These are phyloP conservation scores for Pseudogymnoascus sp. DNA, from an alignment of 2,329 filamentous ascomycete genomes.

Conservation along the genomic window DNA sequence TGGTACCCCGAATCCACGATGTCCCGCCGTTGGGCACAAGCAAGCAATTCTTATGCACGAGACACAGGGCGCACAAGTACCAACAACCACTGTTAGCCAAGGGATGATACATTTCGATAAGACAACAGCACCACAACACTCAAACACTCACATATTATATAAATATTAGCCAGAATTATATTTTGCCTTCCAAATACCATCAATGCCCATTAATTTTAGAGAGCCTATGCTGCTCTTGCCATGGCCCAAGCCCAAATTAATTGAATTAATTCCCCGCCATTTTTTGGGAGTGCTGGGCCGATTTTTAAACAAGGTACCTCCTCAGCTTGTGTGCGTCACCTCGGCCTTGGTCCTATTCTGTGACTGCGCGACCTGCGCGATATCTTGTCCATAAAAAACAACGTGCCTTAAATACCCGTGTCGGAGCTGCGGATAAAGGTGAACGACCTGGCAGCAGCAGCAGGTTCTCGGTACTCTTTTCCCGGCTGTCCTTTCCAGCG, in stretches of 20 bases:
- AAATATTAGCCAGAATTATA: constrained; percentile 7
- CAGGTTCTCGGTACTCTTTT: neutral
- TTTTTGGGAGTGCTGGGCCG: neutral
- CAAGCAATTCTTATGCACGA: neutral
- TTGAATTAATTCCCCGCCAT: neutral
- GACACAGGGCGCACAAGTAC: constrained; percentile 3
- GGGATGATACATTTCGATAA: neutral
- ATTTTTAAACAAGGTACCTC: constrained; percentile 3
- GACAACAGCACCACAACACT: neutral
- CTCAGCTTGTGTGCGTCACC: neutral
- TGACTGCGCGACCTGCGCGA: neutral
- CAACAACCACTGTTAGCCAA: neutral
- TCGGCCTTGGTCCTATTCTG: neutral
- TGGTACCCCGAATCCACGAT: constrained; percentile 3
- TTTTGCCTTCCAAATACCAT: neutral
- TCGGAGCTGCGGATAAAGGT: constrained; percentile 5
- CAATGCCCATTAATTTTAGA: too few relatives aligned
- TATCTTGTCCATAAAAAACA: constrained; percentile 2
- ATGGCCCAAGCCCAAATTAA: neutral
- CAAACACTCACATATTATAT: constrained; percentile 8
- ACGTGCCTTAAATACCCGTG: neutral
- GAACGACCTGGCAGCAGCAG: neutral
- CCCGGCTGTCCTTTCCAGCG: neutral
- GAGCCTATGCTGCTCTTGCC: neutral
- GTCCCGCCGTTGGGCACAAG: constrained; percentile 7